Conservation (phyloP, 306 rosid species). For the Mucuna pruriens region DNA sequence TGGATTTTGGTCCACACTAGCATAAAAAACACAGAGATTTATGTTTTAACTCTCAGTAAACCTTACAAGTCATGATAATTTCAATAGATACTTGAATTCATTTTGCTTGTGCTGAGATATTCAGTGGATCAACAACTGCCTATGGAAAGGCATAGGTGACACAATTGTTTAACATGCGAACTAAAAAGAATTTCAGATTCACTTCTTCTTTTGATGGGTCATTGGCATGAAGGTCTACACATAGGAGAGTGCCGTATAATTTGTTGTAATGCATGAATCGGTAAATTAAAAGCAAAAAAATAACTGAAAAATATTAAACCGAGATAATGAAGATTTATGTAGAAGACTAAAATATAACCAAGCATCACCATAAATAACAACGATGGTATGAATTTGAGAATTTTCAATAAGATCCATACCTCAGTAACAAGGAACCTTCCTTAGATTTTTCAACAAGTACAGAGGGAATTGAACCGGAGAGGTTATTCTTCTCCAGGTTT, state of each 20-base stretch:
- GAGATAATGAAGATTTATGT: no score
- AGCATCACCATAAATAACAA: no score
- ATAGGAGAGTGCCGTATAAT: background rate
- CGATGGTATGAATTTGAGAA: no score
- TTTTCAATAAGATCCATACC: no score
- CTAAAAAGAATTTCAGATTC: background rate
- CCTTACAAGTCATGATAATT: background rate
- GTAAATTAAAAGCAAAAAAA: background rate
- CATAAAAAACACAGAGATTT: background rate
- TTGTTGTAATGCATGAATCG: no score
- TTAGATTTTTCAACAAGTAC: no score
- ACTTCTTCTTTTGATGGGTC: background rate
- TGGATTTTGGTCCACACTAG: constrained; percentile 49
- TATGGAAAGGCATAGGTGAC: background rate
- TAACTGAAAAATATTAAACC: no score
- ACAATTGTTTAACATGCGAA: background rate
- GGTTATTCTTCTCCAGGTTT: no score
- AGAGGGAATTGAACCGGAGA: no score
- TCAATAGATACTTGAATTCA: background rate
- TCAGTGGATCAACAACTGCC: background rate
- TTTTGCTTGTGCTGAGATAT: background rate
- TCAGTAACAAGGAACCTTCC: no score
- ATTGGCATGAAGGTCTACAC: background rate
- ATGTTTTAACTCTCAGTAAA: background rate
- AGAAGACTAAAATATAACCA: no score